Base-by-base conservation (phyloP, 805 yeast genomes). In the Soucietia sequanensis region DNA sequence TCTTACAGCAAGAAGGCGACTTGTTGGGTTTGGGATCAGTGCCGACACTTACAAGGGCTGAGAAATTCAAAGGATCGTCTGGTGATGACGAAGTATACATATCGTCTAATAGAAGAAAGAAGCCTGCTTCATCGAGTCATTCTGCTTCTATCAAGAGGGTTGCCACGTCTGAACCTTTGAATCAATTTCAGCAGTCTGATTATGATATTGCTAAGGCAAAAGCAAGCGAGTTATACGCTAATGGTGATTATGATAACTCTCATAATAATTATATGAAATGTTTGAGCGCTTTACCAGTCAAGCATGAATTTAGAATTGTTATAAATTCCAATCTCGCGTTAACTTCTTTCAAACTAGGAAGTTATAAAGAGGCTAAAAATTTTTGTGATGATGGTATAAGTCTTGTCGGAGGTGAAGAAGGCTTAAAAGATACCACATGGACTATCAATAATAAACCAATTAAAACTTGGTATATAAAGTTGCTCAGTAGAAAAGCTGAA, bases 221-320 rank as follows among this genome's bases (percentile, higher is more conserved):
- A 17, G 99, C 89, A 5, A 63, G 77, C 5, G 70, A 70, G 12
- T 70, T 79, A 1, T 93, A 80, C 64, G 76, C 77, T 37, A 72
- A 78, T n/a, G 99, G 99, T 13, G 91, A 93, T 55, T 93, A 83
- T 54, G 56, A 78, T 4, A 52, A 64, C 4, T 90, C 99, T 0
- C 64, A 77, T 10, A 71, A 63, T 19, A 68, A 70, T 35, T 93
- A 85, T 53, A 68, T 76, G 21, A 64, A 72, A 26, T 65, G 78
- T 31, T 48, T 71, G 18, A 39, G 47, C 10, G 50, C 77, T 3
- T 62, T 89, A 2, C 95, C 96, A 0, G 45, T 52, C 1, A 63
- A 65, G 7, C 95, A 91, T 56, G 72, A 80, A 20, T 67, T 81
- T 24, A 70, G 82, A 12, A 72, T 90, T 3, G 66, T 90, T 14